phyloP scores from a whole-genome alignment of 1,284 basidiomycete genomes.

The Malassezia sympodialis region DNA sequence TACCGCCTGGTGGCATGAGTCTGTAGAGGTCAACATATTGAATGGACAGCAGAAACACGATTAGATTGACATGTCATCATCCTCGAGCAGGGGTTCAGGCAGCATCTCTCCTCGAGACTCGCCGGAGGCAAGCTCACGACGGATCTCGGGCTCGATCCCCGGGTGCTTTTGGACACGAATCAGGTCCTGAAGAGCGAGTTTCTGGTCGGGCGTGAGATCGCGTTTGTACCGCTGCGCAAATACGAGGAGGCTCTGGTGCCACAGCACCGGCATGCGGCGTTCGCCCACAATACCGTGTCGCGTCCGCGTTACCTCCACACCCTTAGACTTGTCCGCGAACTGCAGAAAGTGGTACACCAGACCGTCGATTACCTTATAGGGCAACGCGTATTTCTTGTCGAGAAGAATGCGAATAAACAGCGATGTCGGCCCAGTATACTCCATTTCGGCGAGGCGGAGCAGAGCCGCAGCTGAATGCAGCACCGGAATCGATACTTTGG shows the following conservation, averaged over 20 bases:
- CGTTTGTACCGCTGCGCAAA: constrained; percentile 93
- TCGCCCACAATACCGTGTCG: constrained; percentile 23
- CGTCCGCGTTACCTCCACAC: constrained; percentile 36
- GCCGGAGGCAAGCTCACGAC: constrained; percentile 61
- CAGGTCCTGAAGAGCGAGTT: constrained; percentile 90
- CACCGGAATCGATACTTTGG: constrained; percentile 85
- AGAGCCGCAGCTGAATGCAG: constrained; percentile 93
- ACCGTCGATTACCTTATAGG: constrained; percentile 95
- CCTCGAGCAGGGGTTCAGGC: constrained; percentile 42
- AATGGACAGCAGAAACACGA: constrained; percentile 1
- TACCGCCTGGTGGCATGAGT: constrained; percentile 2
- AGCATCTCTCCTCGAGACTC: constrained; percentile 52
- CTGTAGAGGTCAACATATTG: background rate
- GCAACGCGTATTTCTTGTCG: constrained; percentile 96
- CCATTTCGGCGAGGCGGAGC: constrained; percentile 86
- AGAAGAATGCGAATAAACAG: constrained; percentile 92
- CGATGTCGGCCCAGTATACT: constrained; percentile 85
- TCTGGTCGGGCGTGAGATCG: constrained; percentile 95
- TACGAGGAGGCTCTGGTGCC: constrained; percentile 93
- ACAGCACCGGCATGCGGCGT: constrained; percentile 65
- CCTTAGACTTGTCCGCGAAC: constrained; percentile 55
- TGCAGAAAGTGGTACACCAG: constrained; percentile 97
- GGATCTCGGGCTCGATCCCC: constrained; percentile 79
- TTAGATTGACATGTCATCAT: constrained; percentile 22
- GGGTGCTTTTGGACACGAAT: constrained; percentile 75